phyloP scores from a whole-genome alignment of 1,284 basidiomycete species.

The Cryptococcus sp. region DNA sequence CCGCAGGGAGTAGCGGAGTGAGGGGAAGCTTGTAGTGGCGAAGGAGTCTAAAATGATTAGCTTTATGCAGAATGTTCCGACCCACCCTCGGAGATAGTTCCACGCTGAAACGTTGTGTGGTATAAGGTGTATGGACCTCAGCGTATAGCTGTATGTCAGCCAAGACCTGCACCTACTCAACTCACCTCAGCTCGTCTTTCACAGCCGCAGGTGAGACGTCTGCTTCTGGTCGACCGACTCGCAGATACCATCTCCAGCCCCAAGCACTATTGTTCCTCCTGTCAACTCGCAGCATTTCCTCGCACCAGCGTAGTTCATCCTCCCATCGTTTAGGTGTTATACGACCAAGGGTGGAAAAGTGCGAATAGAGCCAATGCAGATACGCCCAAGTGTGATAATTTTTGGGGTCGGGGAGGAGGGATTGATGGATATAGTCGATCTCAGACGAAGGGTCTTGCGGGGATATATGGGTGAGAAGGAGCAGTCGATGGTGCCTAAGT shows the following conservation, averaged over 20 bases:
- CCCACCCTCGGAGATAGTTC: conserved; percentile 81
- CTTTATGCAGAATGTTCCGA: conserved; percentile 1
- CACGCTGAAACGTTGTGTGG: conserved; percentile 91
- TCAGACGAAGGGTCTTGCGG: conserved; percentile 61
- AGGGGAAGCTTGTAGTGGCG: conserved; percentile 59
- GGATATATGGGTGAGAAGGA: conserved; percentile 64
- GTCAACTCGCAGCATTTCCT: conserved; percentile 72
- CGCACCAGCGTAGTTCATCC: conserved; percentile 74
- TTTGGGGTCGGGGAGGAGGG: conserved; percentile 74
- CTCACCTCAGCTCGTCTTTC: conserved; percentile 70
- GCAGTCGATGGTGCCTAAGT: conserved; percentile 76
- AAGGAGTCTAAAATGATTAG: conserved; percentile 57
- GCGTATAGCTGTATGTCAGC: conserved; percentile 58
- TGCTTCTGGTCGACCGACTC: conserved; percentile 68
- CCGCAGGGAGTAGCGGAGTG: conserved; percentile 61
- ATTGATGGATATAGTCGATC: conserved; percentile 72
- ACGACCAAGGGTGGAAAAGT: conserved; percentile 59
- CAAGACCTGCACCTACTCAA: conserved; percentile 6
- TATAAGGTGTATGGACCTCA: conserved; percentile 76
- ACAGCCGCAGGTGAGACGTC: conserved; percentile 37
- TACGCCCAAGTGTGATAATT: conserved; percentile 98
- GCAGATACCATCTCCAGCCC: conserved; percentile 95
- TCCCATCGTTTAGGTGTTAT: conserved; percentile 67
- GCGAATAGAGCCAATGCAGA: conserved; percentile 84
- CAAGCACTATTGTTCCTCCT: conserved; percentile 96